phyloP scores from a whole-genome alignment of 1,284 basidiomycete species.

The Sporisorium scitamineum region DNA sequence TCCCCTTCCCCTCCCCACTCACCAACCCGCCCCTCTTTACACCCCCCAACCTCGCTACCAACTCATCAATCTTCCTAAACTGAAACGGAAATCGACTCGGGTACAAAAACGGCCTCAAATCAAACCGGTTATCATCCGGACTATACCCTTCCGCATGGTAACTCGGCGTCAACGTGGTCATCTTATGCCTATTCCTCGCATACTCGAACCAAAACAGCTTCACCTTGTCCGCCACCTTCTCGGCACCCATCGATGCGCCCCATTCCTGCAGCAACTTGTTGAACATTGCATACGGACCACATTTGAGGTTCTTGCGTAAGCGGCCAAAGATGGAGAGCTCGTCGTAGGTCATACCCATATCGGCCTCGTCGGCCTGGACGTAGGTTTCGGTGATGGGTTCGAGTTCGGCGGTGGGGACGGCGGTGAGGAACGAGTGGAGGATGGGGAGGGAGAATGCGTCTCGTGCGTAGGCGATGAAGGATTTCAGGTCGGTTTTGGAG shows the following conservation, averaged over 20 bases:
- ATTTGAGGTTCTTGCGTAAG: constrained; percentile 94
- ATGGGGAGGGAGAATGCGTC: constrained; percentile 85
- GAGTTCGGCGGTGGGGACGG: constrained; percentile 93
- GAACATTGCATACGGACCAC: constrained; percentile 96
- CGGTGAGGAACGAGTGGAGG: constrained; percentile 83
- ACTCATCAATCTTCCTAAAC: constrained; percentile 90
- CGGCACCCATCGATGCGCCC: constrained; percentile 72
- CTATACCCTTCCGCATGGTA: constrained; percentile 92
- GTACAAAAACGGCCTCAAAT: constrained; percentile 95
- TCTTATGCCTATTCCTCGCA: constrained; percentile 96
- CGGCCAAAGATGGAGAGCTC: constrained; percentile 93
- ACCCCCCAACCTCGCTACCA: constrained; percentile 70
- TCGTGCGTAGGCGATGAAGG: constrained; percentile 88
- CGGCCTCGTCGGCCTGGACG: constrained; percentile 95
- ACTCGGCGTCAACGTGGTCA: constrained; percentile 96
- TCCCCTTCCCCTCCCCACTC: neutral
- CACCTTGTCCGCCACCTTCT: constrained; percentile 93
- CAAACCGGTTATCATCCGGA: constrained; percentile 96
- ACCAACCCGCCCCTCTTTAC: neutral
- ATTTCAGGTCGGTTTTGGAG: constrained; percentile 96
- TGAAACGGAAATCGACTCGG: constrained; percentile 94
- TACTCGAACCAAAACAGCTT: constrained; percentile 98
- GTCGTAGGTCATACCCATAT: constrained; percentile 96
- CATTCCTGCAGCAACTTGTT: constrained; percentile 93
- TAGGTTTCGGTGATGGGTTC: constrained; percentile 94